Percentiles rank a stretch among this genome's conserved stretches.
Evolutionary conservation across 306 rosid genomes (phyloP).

Genomic region (Mimosa pudica): DNA sequence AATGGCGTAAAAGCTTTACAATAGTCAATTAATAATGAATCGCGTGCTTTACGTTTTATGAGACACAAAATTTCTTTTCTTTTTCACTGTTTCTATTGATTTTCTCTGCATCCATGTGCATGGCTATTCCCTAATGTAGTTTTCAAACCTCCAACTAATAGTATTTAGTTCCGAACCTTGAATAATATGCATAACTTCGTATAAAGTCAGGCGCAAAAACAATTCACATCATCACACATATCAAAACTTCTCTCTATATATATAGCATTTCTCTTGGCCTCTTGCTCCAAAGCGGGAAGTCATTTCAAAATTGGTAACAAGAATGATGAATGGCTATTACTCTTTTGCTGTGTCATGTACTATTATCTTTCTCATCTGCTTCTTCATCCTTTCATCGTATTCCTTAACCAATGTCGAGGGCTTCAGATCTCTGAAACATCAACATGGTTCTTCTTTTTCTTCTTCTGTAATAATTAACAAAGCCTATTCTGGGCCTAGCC

Average conservation of each 20-base stretch:
- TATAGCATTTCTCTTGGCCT: not conserved
- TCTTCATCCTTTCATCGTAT: conserved; percentile 40
- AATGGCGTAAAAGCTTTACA: not conserved
- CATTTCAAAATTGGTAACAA: not conserved
- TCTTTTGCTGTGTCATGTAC: conserved; percentile 38
- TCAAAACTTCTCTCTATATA: conserved; percentile 12
- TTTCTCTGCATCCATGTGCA: not conserved
- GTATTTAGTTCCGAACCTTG: not conserved
- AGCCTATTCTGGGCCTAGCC: conserved; percentile 54
- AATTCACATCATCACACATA: conserved; percentile 11
- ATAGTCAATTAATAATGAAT: not conserved
- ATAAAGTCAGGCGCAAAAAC: conserved; percentile 17
- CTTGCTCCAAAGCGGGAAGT: not conserved
- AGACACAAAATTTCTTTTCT: not conserved
- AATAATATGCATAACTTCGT: not conserved
- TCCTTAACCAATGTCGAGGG: conserved; percentile 46
- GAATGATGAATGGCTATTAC: conserved; percentile 40
- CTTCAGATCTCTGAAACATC: conserved; percentile 44
- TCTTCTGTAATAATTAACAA: conserved; percentile 31
- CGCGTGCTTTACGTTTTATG: not conserved
- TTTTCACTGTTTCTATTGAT: not conserved
- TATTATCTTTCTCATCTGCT: conserved; percentile 36
- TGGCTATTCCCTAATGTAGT: not conserved
- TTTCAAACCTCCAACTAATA: not conserved
- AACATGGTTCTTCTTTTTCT: conserved; percentile 20